Percentiles rank a stretch among this genome's conserved stretches.
Conservation (phyloP, 768 basidiomycete genomes). For the Trametes gibbosa region DNA sequence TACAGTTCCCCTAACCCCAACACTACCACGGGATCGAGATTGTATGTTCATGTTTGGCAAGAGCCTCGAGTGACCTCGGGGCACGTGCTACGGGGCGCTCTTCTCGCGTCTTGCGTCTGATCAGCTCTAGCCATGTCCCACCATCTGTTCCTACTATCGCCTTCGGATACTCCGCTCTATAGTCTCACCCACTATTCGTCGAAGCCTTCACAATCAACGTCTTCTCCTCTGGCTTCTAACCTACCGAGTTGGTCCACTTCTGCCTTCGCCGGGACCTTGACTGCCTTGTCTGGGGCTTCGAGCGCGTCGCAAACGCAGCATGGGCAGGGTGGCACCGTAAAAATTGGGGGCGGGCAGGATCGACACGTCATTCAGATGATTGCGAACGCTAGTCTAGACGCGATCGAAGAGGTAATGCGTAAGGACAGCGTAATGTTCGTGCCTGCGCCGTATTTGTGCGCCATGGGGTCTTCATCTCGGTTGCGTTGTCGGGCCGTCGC, state of each 20-base stretch:
- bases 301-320: slow-evolving; percentile 64
- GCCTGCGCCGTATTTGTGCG: background rate
- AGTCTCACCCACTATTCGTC: slow-evolving; percentile 79
- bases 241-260: slow-evolving; percentile 89
- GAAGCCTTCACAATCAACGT: slow-evolving; percentile 54
- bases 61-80: background rate
- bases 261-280: slow-evolving; percentile 86
- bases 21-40: background rate
- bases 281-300: slow-evolving; percentile 82
- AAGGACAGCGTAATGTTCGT: slow-evolving; percentile 78
- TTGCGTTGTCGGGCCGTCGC: slow-evolving; percentile 12
- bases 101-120: background rate
- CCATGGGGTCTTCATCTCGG: background rate
- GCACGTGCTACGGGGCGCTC: slow-evolving; percentile 3
- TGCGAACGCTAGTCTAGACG: slow-evolving; percentile 93
- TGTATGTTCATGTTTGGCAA: background rate
- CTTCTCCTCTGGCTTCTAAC: slow-evolving; percentile 76
- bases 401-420: slow-evolving; percentile 89
- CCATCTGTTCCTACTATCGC: slow-evolving; percentile 82
- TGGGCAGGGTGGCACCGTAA: slow-evolving; percentile 57
- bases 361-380: slow-evolving; percentile 99
- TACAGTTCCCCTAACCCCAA: background rate
- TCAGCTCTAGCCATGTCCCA: slow-evolving; percentile 61
- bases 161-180: slow-evolving; percentile 85
- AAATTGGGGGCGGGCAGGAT: slow-evolving; percentile 80